Evolutionary conservation across 441 rosid species (phyloP), one percentile per base, ranked within the genome.

Genomic region (Aleurites moluccanus): DNA sequence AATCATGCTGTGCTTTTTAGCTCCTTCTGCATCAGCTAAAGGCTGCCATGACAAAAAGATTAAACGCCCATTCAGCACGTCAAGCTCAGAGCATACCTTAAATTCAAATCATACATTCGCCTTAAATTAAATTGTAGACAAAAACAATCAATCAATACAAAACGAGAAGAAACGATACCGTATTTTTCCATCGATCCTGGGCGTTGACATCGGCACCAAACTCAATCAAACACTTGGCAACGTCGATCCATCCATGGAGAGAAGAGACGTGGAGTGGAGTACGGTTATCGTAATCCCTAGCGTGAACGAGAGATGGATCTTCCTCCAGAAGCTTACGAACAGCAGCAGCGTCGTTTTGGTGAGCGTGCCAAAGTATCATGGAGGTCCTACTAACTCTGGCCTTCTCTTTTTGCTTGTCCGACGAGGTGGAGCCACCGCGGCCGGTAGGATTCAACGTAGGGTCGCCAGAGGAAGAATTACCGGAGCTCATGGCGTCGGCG

Each of bases 21-120:
- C 97, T 81, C 99, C 99, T 86, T 93, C 98, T 49, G 98, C 98
- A 83, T 96, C 99, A 79, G 99, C 98, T 64, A 96, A 82, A 71
- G 99, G 98, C 99, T 96, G 85, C 71, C 73, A 72, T 69, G 57
- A 61, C 30, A 67, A 70, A 56, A 57, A 10, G 27, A 50, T 47
- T 38, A 35, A 55, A 74, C 6, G n/a, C 40, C 47, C 47, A 35
- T 33, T 33, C 21, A 69, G 47, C 33, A 10, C 6, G 30, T 68
- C 21, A 68, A 50, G 72, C 27, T 50, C 45, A 68, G 56, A 50
- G n/a, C 15, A 50, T 6, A 27, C 40, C 13, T 47, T 27, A 21
- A 69, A 69, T 13, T 33, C 2, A 23, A 47, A 40, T 69, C 4
- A 53, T 33, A 33, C 40, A 69, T 67, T 25, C 25, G 63, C 33